Evolutionary conservation across 192 early-diverging fungal species (phyloP).

Genomic region (Backusella parvicylindrica): DNA sequence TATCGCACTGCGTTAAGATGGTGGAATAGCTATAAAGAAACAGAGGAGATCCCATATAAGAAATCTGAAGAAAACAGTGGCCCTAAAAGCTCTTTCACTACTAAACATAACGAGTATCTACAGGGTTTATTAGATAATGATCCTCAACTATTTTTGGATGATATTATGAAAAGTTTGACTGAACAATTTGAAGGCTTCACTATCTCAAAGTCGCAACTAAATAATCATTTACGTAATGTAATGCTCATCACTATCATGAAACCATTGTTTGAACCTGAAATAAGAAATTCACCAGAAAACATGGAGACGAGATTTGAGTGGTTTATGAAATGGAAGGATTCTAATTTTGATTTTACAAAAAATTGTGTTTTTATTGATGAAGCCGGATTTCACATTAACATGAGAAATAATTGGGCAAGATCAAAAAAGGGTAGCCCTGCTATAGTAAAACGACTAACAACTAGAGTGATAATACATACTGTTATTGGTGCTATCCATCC

Average conservation of each 20-base stretch:
- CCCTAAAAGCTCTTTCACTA: slow-evolving; percentile 12
- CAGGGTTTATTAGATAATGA: not conserved
- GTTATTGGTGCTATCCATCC: slow-evolving; percentile 8
- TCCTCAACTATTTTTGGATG: not conserved
- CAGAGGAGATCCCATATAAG: not conserved
- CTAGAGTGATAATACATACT: slow-evolving; percentile 2
- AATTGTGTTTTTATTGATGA: not conserved
- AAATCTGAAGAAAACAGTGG: slow-evolving; percentile 11
- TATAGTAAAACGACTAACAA: not conserved
- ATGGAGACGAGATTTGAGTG: not conserved
- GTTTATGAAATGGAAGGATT: too few species aligned
- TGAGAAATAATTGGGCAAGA: too few species aligned
- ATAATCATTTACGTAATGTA: not conserved
- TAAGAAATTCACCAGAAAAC: not conserved
- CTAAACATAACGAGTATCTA: slow-evolving; percentile 7
- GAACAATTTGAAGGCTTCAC: slow-evolving; percentile 15
- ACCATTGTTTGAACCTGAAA: not conserved
- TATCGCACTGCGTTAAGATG: not conserved
- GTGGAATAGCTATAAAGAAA: slow-evolving; percentile 1
- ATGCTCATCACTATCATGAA: not conserved
- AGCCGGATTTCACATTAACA: too few species aligned
- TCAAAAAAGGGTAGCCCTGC: not conserved
- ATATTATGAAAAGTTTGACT: slow-evolving; percentile 10
- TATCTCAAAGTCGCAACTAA: too few species aligned
- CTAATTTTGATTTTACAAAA: slow-evolving; percentile 7